Percentiles rank a stretch among this genome's conserved stretches.
Conservation (phyloP, 2,329 filamentous ascomycete genomes). For the Hypoxylon sp. region DNA sequence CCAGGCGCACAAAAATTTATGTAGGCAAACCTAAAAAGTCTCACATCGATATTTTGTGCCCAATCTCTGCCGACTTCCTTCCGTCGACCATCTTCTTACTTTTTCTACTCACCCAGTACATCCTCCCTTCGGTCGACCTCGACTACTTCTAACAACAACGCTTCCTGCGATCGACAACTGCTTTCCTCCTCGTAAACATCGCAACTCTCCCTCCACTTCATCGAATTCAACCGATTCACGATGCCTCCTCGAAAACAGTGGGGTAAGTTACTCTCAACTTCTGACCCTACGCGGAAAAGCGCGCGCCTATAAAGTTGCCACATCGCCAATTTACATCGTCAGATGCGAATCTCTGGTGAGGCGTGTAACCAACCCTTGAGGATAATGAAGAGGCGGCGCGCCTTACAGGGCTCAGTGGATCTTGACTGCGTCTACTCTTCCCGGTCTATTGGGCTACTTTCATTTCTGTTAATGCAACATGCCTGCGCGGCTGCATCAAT, state of each 20-base stretch:
- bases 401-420: conserved; percentile 37
- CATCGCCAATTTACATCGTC: conserved; percentile 37
- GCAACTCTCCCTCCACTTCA: not conserved
- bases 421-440: conserved; percentile 21
- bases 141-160: conserved; percentile 15
- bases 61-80: conserved; percentile 27
- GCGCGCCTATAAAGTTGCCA: conserved; percentile 36
- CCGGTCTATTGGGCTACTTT: conserved; percentile 35
- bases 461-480: conserved; percentile 30
- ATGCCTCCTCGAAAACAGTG: conserved; percentile 57
- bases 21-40: conserved; percentile 37
- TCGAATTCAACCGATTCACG: conserved; percentile 31
- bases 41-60: conserved; percentile 35
- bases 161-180: conserved; percentile 14
- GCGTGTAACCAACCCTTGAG: conserved; percentile 18
- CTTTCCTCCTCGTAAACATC: conserved; percentile 2
- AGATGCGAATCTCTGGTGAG: conserved; percentile 15
- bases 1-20: conserved; percentile 39
- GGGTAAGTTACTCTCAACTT: conserved; percentile 53
- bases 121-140: conserved; percentile 14
- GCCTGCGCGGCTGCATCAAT: conserved; percentile 32
- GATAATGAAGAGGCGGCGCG: conserved; percentile 15
- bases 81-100: conserved; percentile 6
- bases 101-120: conserved; percentile 7
- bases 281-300: conserved; percentile 33